phyloP scores from a whole-genome alignment of 2,329 filamentous ascomycete species.

The Penicillium sp. region DNA sequence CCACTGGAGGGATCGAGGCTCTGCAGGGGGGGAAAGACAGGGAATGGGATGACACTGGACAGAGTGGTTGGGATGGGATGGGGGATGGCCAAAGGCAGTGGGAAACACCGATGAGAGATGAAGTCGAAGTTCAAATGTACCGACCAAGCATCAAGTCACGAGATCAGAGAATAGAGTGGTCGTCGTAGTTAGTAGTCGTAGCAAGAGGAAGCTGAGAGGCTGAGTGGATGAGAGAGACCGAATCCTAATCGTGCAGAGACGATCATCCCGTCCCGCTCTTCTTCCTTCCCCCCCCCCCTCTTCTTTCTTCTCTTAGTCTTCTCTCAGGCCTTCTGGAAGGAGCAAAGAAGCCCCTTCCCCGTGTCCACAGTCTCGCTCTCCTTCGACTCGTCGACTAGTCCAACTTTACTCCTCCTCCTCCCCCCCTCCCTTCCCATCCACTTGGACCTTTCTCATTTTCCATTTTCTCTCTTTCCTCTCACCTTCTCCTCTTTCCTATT shows the following conservation, averaged over 20 bases:
- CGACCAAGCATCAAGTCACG: not conserved
- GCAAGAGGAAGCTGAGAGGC: not conserved
- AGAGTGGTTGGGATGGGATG: not conserved
- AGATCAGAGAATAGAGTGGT: not conserved
- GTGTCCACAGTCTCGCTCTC: constrained; percentile 14
- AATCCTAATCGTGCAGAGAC: constrained; percentile 8
- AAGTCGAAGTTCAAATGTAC: not conserved
- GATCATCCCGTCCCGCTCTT: constrained; percentile 28
- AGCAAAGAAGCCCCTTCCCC: constrained; percentile 28
- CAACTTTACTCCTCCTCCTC: not conserved
- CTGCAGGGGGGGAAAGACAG: constrained; percentile 1
- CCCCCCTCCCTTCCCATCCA: not conserved
- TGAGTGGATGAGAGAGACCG: not conserved
- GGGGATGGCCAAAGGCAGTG: not conserved
- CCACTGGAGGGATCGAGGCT: constrained; percentile 25
- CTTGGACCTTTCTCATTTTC: not conserved
- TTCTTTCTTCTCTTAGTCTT: constrained; percentile 2
- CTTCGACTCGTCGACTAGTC: not conserved
- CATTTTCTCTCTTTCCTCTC: not conserved
- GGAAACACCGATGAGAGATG: not conserved
- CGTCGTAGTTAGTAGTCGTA: too few species aligned
- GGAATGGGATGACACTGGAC: not conserved
- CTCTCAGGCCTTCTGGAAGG: constrained; percentile 26
- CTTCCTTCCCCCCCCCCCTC: constrained; percentile 2
- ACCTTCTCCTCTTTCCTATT: not conserved